Evolutionary conservation across 2,329 filamentous ascomycete genomes (phyloP), one percentile per base, ranked within the genome.

Genomic region (Arthrobotrys megalospora): DNA sequence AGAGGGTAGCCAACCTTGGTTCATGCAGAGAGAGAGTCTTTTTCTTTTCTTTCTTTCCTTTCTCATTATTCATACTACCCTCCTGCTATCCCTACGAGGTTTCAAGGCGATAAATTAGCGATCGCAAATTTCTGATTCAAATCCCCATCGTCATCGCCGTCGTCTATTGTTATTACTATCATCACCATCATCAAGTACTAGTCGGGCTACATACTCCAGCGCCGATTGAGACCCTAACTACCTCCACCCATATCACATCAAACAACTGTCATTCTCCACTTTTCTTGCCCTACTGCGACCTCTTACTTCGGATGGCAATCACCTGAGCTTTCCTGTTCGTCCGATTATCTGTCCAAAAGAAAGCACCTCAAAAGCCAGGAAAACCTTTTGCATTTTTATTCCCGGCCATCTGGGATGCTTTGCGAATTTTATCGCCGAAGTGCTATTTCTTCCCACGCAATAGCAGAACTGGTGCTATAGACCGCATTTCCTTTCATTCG

Each of bases 351-450:
- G 55, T 43, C n/a, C 55, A 60, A 32, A 60, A 43, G 55, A 60
- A 73, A 52, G 38, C 24, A 55, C 55, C 47, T 60, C 48, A 34
- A 55, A 48, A 48, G 36, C 36, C 55, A 43, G 16, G 63, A 60
- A 66, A 58, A 5, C 21, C 34, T 38, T 65, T 47, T 69, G 41
- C 38, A 69, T 55, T 36, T 65, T 69, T 76, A 64, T 69, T 65
- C 72, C 64, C 72, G 64, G 34, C 60, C 36, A 55, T 52, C 60
- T 64, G 68, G 71, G 71, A 64, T 70, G 34, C 24, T 63, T 70
- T 58, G 65, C 65, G 65, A 70, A 64, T 76, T 76, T 76, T 76
- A 76, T 76, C 72, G 65, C 72, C 72, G 72, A 76, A 76, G 19
- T 55, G 47, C 45, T 76, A 50, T 63, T 62, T 21, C 55, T 53